These are phyloP conservation scores for Elasticomyces elasticus DNA, from an alignment of 495 filamentous ascomycete species.

Conservation along the genomic window DNA sequence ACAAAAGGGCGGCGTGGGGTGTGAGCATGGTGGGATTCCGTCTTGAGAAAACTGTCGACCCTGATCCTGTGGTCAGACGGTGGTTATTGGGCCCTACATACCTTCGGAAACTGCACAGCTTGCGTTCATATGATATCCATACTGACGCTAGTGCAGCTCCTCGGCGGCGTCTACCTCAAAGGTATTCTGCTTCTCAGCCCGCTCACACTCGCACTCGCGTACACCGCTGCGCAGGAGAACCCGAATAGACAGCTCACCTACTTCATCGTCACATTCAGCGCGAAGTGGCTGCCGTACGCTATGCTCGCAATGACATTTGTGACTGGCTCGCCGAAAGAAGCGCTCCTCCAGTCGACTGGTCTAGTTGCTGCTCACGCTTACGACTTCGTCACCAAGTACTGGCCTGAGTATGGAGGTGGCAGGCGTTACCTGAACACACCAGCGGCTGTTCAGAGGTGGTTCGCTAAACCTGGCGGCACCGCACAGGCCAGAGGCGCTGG, in stretches of 20 bases:
- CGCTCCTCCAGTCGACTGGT: slow-evolving; percentile 52
- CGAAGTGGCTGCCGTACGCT: slow-evolving; percentile 63
- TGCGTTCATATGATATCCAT: not conserved
- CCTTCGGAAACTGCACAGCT: slow-evolving; percentile 5
- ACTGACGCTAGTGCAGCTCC: slow-evolving; percentile 11
- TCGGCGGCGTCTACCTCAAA: slow-evolving; percentile 15
- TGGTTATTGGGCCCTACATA: slow-evolving; percentile 62
- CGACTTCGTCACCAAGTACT: slow-evolving; percentile 74
- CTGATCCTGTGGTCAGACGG: slow-evolving; percentile 60
- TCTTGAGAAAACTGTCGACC: slow-evolving; percentile 66
- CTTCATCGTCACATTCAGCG: slow-evolving; percentile 66
- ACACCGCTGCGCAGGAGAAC: slow-evolving; percentile 75
- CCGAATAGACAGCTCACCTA: slow-evolving; percentile 58
- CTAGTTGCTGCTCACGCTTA: slow-evolving; percentile 75
- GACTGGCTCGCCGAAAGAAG: slow-evolving; percentile 37
- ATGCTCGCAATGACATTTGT: slow-evolving; percentile 64
- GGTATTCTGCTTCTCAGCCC: slow-evolving; percentile 37
- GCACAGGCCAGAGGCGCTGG: slow-evolving; percentile 35
- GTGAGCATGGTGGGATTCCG: slow-evolving; percentile 81
- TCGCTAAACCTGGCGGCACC: slow-evolving; percentile 35
- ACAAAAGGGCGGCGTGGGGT: slow-evolving; percentile 58
- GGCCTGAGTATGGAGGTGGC: slow-evolving; percentile 74
- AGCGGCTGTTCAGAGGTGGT: slow-evolving; percentile 50
- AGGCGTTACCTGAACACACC: slow-evolving; percentile 63
- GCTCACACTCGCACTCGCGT: slow-evolving; percentile 65